Percentiles rank a stretch among this genome's conserved stretches.
Conservation (phyloP, 306 rosid genomes). For the Prinsepia uniflora region DNA sequence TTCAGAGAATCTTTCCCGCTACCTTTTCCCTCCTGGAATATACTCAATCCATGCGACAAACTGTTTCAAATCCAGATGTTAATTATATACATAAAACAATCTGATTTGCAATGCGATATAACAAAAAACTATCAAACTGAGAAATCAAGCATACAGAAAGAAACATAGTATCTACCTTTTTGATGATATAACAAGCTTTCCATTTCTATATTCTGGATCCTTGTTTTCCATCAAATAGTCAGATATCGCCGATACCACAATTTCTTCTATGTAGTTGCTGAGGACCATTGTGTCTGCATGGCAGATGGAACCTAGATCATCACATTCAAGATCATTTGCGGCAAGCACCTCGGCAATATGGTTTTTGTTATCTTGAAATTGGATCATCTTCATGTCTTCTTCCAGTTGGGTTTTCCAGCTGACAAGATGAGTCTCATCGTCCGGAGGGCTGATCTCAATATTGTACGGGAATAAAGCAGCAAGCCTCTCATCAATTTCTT, state of each 20-base stretch:
- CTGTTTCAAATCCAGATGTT: constrained; percentile 48
- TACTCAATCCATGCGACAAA: constrained; percentile 79
- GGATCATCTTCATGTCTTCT: constrained; percentile 62
- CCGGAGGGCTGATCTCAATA: constrained; percentile 57
- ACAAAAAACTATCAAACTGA: background rate
- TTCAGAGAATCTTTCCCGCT: constrained; percentile 58
- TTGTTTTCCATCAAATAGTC: constrained; percentile 58
- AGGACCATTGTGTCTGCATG: constrained; percentile 58
- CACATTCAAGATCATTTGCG: constrained; percentile 79
- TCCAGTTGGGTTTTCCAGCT: constrained; percentile 73
- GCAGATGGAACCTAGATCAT: constrained; percentile 66
- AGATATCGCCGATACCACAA: constrained; percentile 72
- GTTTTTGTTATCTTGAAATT: constrained; percentile 77
- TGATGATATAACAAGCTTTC: constrained; percentile 83
- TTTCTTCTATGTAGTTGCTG: constrained; percentile 68
- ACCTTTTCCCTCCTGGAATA: constrained; percentile 68
- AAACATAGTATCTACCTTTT: constrained; percentile 43
- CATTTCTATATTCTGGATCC: constrained; percentile 81
- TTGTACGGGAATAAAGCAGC: constrained; percentile 57
- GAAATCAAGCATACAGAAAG: constrained; percentile 3
- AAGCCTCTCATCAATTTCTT: constrained; percentile 56
- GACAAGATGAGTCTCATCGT: constrained; percentile 56
- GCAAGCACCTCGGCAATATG: constrained; percentile 85
- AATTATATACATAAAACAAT: constrained; percentile 13
- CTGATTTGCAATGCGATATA: background rate